Base-by-base conservation (phyloP, 2,329 filamentous ascomycete genomes). In the Alternaria hordeiaustralica region DNA sequence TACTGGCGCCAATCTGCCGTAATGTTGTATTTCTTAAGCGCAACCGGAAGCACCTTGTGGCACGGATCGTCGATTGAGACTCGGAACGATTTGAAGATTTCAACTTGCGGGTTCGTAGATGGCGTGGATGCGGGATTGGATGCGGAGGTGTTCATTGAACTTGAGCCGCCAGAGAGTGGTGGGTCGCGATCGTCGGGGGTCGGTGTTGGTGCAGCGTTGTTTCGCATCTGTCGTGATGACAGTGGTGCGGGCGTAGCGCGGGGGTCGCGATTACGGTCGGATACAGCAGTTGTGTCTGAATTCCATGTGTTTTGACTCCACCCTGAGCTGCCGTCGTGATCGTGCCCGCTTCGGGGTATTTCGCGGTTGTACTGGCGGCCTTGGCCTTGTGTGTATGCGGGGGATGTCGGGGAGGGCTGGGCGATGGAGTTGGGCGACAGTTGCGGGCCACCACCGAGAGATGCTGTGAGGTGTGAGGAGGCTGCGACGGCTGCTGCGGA, bases 1-100 rank as follows among this genome's bases (percentile, higher is more conserved):
- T 99, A 99, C 76, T 98, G 93, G 71, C 96, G 92, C 92, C 94
- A 97, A 55, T 97, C 95, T 21, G 94, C 95, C 70, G 96, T 95
- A 83, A 99, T 99, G 77, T 98, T 96, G 82, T 99, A 99, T 79
- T 97, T 97, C 79, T 96, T 96, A 18, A 99, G 87, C 3, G 96
- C 96, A 15, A 96, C 96, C 2, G 96, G 96, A 2, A 99, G 86
- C 26, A 99, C 96, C 79, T 97, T 97, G 84, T 97, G 92, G 82
- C 96, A 99, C 3, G 96, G 96, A 76, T 99, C 96, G 71, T 99
- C 96, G 87, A 98, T 96, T 78, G 92, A 96, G 66, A 99, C 96
- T 43, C 95, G 90, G 87, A 99, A 99, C 1, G 93, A 97, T 80
- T 99, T 99, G 89, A 98, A 98, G 63, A 99, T 97, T 80, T 99